Evolutionary conservation across 495 filamentous ascomycete species (phyloP), one percentile per base, ranked within the genome.

Genomic region (Daldinia grandis): DNA sequence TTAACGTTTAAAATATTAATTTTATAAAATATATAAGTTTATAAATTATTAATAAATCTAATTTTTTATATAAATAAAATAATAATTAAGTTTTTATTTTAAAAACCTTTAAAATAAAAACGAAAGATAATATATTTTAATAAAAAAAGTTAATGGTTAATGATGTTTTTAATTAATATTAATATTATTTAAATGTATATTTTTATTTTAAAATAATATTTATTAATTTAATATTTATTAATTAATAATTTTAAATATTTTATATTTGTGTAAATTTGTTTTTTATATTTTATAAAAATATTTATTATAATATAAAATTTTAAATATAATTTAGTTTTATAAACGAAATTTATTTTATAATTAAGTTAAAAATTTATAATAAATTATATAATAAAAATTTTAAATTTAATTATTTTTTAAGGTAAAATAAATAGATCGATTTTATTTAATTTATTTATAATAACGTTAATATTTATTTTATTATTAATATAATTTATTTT

Each of bases 371-470:
- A 25, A 25, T 25, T 25, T 5, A 37, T 37, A 5, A 37, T 9
- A 5, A 25, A 51, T 27, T 51, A 9, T 28, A 51, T 3, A 51
- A 51, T 51, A 17, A 4, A 51, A 9, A 51, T 51, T 51, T 25
- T 6, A 21, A 51, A 21, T 51, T 51, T 21, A 47, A 28, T 51
- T 5, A 5, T 28, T 28, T 51, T 28, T 7, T 4, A 51, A 51
- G 28, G 9, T 51, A 19, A 47, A 42, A 49, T 21, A 49, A 49
- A 25, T 49, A 21, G 5, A 49, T 24, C 21, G 4, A 27, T 51
- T 51, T 51, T 9, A 51, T 51, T 49, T 51, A 51, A 51, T n/a
- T 51, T 51, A n/a, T n/a, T n/a, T n/a, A n/a, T n/a, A n/a, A n/a
- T n/a, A n/a, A n/a, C n/a, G n/a, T n/a, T n/a, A n/a, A 27, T 51